These are phyloP conservation scores for Saturnispora ahearnii DNA, from an alignment of 805 yeast species.

Conservation along the genomic window DNA sequence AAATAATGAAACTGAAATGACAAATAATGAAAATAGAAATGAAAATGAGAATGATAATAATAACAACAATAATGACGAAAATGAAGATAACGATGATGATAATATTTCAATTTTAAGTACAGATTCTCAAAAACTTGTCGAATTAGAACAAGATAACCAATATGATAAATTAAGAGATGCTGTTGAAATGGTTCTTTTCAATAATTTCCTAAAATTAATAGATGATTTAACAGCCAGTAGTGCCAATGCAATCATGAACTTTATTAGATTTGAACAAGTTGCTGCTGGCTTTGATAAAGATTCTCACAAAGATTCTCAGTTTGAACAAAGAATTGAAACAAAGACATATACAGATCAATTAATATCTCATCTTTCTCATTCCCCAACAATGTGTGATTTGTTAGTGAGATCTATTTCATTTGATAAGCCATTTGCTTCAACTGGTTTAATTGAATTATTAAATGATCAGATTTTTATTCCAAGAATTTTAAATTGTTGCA, in stretches of 20 bases:
- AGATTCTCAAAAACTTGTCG: constrained; percentile 12
- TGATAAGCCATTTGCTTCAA: constrained; percentile 80
- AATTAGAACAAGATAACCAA: constrained; percentile 15
- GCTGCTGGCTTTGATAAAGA: not conserved
- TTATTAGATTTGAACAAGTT: constrained; percentile 41
- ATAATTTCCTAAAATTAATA: constrained; percentile 66
- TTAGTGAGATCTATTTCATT: constrained; percentile 79
- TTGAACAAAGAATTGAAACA: constrained; percentile 6
- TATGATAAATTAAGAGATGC: constrained; percentile 21
- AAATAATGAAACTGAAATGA: constrained; percentile 2
- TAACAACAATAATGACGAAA: constrained; percentile 10
- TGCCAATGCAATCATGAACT: constrained; percentile 65
- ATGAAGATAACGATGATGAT: constrained; percentile 17
- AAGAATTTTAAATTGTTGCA: constrained; percentile 62
- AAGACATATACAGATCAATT: constrained; percentile 60
- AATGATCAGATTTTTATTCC: constrained; percentile 62
- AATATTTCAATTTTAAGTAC: constrained; percentile 13
- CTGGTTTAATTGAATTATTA: constrained; percentile 72
- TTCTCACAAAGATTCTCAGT: not conserved
- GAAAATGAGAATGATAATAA: constrained; percentile 10
- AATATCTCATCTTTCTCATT: constrained; percentile 63
- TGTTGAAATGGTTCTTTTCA: constrained; percentile 24
- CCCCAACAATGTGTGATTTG: constrained; percentile 86
- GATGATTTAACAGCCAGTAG: constrained; percentile 79
- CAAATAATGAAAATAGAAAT: constrained; percentile 4